phyloP scores from a whole-genome alignment of 2,329 filamentous ascomycete species.

The Scedosporium apiospermum region DNA sequence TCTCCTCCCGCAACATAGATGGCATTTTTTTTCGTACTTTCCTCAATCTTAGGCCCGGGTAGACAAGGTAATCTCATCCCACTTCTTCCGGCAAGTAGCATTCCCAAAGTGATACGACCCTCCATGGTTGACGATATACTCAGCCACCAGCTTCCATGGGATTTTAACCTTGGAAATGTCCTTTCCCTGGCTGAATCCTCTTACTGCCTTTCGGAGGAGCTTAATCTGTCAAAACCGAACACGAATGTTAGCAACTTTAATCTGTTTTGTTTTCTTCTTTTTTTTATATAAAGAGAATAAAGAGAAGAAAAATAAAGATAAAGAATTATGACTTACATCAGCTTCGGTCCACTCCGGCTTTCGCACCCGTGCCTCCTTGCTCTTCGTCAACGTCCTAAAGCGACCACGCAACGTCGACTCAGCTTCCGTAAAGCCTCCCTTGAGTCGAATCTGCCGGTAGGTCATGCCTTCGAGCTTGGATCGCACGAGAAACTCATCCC shows the following conservation, averaged over 20 bases:
- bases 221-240: slow-evolving; percentile 24
- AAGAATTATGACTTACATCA: slow-evolving; percentile 57
- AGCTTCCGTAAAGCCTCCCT: slow-evolving; percentile 49
- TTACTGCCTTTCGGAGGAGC: slow-evolving; percentile 34
- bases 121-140: slow-evolving; percentile 40
- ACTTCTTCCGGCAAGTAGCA: slow-evolving; percentile 49
- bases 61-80: slow-evolving; percentile 31
- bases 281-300: too few species aligned
- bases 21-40: too few species aligned
- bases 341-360: slow-evolving; percentile 53
- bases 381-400: slow-evolving; percentile 56
- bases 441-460: slow-evolving; percentile 52
- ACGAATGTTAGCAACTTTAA: not conserved
- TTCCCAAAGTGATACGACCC: slow-evolving; percentile 51
- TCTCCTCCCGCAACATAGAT: too few species aligned
- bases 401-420: slow-evolving; percentile 66
- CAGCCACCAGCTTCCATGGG: slow-evolving; percentile 47
- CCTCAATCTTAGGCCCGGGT: too few species aligned
- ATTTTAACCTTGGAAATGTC: slow-evolving; percentile 27
- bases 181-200: slow-evolving; percentile 21
- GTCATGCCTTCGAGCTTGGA: slow-evolving; percentile 47
- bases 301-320: too few species aligned
- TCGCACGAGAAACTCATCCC: slow-evolving; percentile 43
- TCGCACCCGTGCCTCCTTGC: slow-evolving; percentile 50
- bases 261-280: too few species aligned